A percentile compares a stretch with the other conserved stretches of the same genome.
Conservation (phyloP, 1,284 basidiomycete genomes). For the Leccinum griseonigrum region DNA sequence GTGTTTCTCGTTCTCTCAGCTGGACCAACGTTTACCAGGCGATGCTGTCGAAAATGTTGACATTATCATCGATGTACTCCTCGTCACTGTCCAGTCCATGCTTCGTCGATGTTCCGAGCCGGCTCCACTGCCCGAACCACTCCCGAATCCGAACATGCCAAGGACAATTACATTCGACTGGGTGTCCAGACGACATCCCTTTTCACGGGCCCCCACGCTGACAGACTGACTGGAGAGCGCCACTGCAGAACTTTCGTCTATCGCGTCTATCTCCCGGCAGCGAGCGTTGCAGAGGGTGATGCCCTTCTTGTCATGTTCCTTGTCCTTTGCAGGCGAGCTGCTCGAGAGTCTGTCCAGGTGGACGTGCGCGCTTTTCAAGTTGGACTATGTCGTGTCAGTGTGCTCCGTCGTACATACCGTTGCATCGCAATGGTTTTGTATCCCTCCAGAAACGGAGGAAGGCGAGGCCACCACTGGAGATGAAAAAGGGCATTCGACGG, state of each 20-base stretch:
- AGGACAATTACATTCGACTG: constrained; percentile 43
- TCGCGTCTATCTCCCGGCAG: constrained; percentile 31
- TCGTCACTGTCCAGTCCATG: constrained; percentile 64
- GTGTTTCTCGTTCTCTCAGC: constrained; percentile 23
- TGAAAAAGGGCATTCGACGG: constrained; percentile 41
- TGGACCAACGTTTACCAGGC: not conserved
- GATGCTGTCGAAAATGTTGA: constrained; percentile 19
- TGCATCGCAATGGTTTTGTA: constrained; percentile 89
- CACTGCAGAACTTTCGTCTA: constrained; percentile 28
- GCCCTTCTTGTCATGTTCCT: constrained; percentile 68
- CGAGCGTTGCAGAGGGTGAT: constrained; percentile 41
- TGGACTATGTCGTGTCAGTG: constrained; percentile 64
- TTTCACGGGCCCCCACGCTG: constrained; percentile 43
- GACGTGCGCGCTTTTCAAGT: constrained; percentile 83
- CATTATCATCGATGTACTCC: constrained; percentile 56
- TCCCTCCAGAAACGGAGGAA: constrained; percentile 69
- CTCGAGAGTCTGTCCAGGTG: constrained; percentile 57
- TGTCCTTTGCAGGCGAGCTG: constrained; percentile 51
- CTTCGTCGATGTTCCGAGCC: constrained; percentile 39
- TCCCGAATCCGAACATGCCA: constrained; percentile 9
- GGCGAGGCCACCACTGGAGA: constrained; percentile 47
- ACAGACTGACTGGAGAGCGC: constrained; percentile 34
- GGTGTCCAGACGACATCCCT: constrained; percentile 35
- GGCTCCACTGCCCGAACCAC: constrained; percentile 4
- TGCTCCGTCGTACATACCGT: constrained; percentile 75